Evolutionary conservation across 495 filamentous ascomycete species (phyloP), one percentile per base, ranked within the genome.

Genomic region (Apiosordaria backusii): DNA sequence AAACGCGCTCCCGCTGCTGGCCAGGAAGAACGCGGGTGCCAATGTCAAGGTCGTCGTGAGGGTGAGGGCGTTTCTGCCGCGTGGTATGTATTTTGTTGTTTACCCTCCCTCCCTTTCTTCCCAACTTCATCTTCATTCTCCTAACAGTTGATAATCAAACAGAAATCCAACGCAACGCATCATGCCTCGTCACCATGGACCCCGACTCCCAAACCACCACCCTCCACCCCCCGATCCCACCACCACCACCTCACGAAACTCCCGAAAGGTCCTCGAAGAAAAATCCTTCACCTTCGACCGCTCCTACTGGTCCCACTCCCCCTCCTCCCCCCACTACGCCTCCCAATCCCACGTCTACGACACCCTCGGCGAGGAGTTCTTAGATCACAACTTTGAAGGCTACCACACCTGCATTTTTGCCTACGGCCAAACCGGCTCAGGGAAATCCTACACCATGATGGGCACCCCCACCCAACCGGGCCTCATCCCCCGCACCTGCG

Each of bases 381-480:
- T 99, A 61, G 96, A 99, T 76, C 96, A 98, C 81, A 99, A 99
- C 78, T 99, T 99, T 68, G 94, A 97, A 72, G 95, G 95, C 65
- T 99, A 98, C 78, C 93, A 99, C 77, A 99, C 95, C 0, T 99
- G 95, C 74, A 98, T 99, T 67, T 98, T 99, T 73, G 96, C 95
- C 55, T 99, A 99, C 71, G 94, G 95, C 18, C 95, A 99, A 82
- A 99, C 95, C 0, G 95, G 95, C 21, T 96, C 94, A 1, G 95
- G 95, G 22, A 99, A 99, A 80, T 93, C 89, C 76, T 99, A 98
- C 78, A 97, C 95, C 19, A 98, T 99, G 96, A 99, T 99, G 95
- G 95, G 95, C 35, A 96, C 91, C 2, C 87, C 88, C 2, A 78
- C 84, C 55, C 85, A 93, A 67, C 93, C 93, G 0, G 95, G 95